Evolutionary conservation across 345 rosid genomes (phyloP), one percentile per base, ranked within the genome.

Genomic region (Abelmoschus esculentus): DNA sequence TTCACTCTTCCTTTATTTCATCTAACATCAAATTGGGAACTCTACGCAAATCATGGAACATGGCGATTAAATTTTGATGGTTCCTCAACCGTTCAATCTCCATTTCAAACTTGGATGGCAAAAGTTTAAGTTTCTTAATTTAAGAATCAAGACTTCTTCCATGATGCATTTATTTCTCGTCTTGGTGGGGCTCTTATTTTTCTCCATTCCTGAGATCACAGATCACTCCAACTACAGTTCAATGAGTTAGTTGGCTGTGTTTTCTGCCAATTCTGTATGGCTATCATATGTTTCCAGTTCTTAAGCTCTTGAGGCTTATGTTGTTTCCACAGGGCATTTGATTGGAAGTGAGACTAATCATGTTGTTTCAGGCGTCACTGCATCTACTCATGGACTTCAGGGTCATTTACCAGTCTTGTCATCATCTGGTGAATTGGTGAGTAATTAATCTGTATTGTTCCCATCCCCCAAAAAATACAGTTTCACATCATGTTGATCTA

Each of bases 361-460:
- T 82, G 81, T 84, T 78, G 77, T 81, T 78, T 89, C 91, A 0
- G 90, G 80, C 0, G 71, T 87, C 50, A 85, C 91, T 14, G 14
- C 73, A 15, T 66, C 76, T 34, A 74, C 77, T 19, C 85, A 74
- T 71, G 84, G 79, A 70, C 80, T 65, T 64, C 73, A 52, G 40
- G 72, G 50, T 50, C 70, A 44, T 42, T 15, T 74, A 38, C 73
- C 57, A 8, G 34, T 71, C 3, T 70, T 66, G 58, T 65, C 80
- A 26, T 47, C 85, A 36, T 67, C 63, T 26, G 83, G 78, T 63
- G 83, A 75, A 72, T 44, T 67, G 76, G 90, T 86, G 73, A 75
- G 82, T 46, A 40, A 60, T 42, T 15, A 56, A 38, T 69, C 6
- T 72, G 70, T 29, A 29, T 19, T 47, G 15, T 12, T 13, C 13